These are phyloP conservation scores for Alternaria metachromatica DNA, from an alignment of 2,329 filamentous ascomycete genomes.

Conservation along the genomic window DNA sequence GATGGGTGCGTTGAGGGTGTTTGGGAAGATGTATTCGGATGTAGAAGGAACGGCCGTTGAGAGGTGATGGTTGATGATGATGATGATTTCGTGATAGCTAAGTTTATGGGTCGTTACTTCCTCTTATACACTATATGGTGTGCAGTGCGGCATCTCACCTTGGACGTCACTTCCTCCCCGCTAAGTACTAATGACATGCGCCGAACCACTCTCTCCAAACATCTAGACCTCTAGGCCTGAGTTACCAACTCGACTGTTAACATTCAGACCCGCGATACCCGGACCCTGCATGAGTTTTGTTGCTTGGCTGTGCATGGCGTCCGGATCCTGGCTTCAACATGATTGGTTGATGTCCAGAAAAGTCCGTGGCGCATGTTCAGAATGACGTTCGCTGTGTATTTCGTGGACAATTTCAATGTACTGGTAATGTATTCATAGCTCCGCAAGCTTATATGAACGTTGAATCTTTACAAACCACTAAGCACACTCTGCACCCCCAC, in stretches of 20 bases:
- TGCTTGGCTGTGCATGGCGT: neutral
- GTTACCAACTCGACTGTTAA: neutral
- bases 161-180: neutral
- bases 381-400: neutral
- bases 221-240: neutral
- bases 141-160: neutral
- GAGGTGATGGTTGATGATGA: neutral
- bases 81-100: too few species aligned
- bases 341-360: neutral
- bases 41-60: neutral
- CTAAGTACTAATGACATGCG: neutral
- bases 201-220: neutral
- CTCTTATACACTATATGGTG: neutral
- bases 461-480: constrained; percentile 51
- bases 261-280: neutral
- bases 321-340: neutral
- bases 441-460: neutral
- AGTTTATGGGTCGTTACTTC: neutral
- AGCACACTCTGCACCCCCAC: constrained; percentile 84
- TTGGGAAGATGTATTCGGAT: fast-evolving
- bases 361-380: neutral
- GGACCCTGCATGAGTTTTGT: neutral
- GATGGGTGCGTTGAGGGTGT: fast-evolving
- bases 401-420: neutral
- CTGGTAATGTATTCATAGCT: neutral